Base-by-base conservation (phyloP, 75 land plant species). In the Pseudotsuga menziesii region DNA sequence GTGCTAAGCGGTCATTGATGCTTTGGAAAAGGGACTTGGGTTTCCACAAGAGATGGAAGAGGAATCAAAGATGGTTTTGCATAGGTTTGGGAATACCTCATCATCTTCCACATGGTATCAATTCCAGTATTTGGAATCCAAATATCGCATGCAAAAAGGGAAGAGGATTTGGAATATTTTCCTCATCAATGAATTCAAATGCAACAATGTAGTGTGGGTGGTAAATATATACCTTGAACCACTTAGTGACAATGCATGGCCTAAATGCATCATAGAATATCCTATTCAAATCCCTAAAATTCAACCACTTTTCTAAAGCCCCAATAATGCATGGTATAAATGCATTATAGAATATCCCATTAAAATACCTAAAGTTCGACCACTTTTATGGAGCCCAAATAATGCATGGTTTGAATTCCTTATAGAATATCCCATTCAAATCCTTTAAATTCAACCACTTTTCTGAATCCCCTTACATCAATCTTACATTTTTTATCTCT, bases 171-270 rank as follows among this genome's bases (percentile, higher is more conserved):
- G 93, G 90, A 90, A 92, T 61, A 76, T 92, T 54, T 91, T 77
- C 2, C 82, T 92, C 19, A 90, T 90, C 48, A 84, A 85, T 26
- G 91, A 89, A 0, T 80, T 90, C 72, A 92, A 89, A 78, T 84
- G 90, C 71, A 88, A 86, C 59, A 89, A 84, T 75, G 91, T 83
- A 14, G 84, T 89, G 0, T 92, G 93, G 93, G 81, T 87, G 71
- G 88, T 89, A 64, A 87, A 91, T 63, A 70, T 77, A 17, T 62
- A 83, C 25, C 26, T 91, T 17, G 58, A 81, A 72, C 76, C 81
- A 3, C 52, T 57, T 23, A 63, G 2, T 17, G 26, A 61, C 22
- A 83, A 79, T 59, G 88, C 88, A 29, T 88, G 90, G 92, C 81
- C 88, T 3, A 81, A 85, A n/a, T 76, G 83, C 26, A 88, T 90